A percentile compares a stretch with the other conserved stretches of the same genome.
Evolutionary conservation across 2,329 filamentous ascomycete genomes (phyloP).

Genomic region (Spiromastix sp.): DNA sequence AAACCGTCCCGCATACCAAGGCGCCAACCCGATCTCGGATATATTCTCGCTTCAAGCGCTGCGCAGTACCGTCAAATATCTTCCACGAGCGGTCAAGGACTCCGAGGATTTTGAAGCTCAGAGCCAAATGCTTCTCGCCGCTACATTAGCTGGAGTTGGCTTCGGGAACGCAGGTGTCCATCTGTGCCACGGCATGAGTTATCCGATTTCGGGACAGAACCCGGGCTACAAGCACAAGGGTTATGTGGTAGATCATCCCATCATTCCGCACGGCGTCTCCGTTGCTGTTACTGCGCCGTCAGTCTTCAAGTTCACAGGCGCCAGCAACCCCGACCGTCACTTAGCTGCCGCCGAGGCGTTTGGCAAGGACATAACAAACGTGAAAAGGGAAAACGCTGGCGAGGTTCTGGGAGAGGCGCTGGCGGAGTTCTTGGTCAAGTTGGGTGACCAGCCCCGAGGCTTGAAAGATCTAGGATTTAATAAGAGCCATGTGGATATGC

Average conservation of each 20-base stretch:
- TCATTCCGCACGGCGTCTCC: constrained; percentile 93
- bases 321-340: constrained; percentile 88
- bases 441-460: constrained; percentile 86
- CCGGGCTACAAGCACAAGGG: constrained; percentile 79
- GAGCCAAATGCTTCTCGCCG: constrained; percentile 87
- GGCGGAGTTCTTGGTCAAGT: constrained; percentile 63
- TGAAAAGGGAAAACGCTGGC: constrained; percentile 81
- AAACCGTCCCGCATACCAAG: constrained; percentile 85
- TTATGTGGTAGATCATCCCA: constrained; percentile 64
- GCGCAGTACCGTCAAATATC: constrained; percentile 75
- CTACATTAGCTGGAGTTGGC: constrained; percentile 86
- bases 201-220: constrained; percentile 93
- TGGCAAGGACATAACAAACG: constrained; percentile 77
- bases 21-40: constrained; percentile 93
- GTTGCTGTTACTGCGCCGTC: constrained; percentile 89
- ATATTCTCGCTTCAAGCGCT: constrained; percentile 90
- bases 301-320: constrained; percentile 85
- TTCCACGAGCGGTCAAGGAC: constrained; percentile 76
- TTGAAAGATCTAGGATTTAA: constrained; percentile 76
- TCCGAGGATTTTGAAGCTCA: constrained; percentile 90
- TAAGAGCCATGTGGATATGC: constrained; percentile 60
- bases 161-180: constrained; percentile 98
- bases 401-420: constrained; percentile 79
- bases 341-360: constrained; percentile 81
- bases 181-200: constrained; percentile 85